A percentile compares a stretch with the other conserved stretches of the same genome.
phyloP scores from a whole-genome alignment of 2,329 filamentous ascomycete species.

The Zymoseptoria passerinii region DNA sequence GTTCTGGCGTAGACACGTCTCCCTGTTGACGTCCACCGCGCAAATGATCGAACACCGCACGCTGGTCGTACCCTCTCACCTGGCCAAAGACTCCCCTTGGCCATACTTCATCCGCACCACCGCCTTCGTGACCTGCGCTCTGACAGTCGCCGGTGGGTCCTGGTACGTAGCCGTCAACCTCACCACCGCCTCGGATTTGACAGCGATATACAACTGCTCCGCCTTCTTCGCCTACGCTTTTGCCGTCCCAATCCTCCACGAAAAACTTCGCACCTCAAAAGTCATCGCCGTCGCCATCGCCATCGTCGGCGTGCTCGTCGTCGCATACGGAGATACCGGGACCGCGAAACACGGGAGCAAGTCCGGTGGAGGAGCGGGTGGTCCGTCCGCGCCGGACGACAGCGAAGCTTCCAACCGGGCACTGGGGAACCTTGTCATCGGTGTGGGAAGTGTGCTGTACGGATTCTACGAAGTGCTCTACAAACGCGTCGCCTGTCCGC shows the following conservation, averaged over 20 bases:
- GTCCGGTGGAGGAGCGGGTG: slow-evolving; percentile 47
- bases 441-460: slow-evolving; percentile 81
- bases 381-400: slow-evolving; percentile 36
- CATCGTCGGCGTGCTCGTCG: slow-evolving; percentile 82
- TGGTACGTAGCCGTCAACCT: slow-evolving; percentile 95
- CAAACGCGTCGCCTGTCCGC: slow-evolving; percentile 86
- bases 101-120: slow-evolving; percentile 74
- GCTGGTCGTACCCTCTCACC: slow-evolving; percentile 51
- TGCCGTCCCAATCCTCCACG: slow-evolving; percentile 78
- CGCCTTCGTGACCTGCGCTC: slow-evolving; percentile 69
- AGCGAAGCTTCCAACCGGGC: slow-evolving; percentile 59
- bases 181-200: slow-evolving; percentile 87
- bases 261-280: slow-evolving; percentile 77
- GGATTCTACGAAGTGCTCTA: slow-evolving; percentile 97
- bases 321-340: slow-evolving; percentile 75
- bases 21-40: slow-evolving; percentile 55
- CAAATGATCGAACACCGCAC: slow-evolving; percentile 81
- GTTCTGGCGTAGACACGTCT: slow-evolving; percentile 73
- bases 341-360: slow-evolving; percentile 46
- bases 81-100: slow-evolving; percentile 45
- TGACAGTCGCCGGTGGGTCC: slow-evolving; percentile 83
- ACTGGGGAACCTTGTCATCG: slow-evolving; percentile 85
- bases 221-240: slow-evolving; percentile 99
- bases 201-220: slow-evolving; percentile 98
- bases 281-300: slow-evolving; percentile 78